Evolutionary conservation across 768 basidiomycete species (phyloP), one percentile per base, ranked within the genome.

Genomic region (Calvatia gigantea): DNA sequence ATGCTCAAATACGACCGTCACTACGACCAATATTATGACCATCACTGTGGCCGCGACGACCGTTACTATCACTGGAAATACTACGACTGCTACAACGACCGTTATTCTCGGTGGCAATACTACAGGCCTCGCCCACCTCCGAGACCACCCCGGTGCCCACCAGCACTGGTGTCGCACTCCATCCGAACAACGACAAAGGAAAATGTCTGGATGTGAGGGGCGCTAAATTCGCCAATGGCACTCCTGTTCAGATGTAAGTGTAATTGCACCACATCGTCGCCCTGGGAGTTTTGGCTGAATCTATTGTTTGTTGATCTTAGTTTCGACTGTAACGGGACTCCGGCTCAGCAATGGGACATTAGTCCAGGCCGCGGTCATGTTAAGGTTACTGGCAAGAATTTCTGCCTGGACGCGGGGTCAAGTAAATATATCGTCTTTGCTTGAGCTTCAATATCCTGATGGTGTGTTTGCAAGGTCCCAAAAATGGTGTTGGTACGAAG

Each of bases 331-430:
- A 65, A 68, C 46, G 62, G 61, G 14, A 62, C 58, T 9, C 46
- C 52, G 11, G 67, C 66, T 7, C 69, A 70, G 23, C 57, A 63
- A 27, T 70, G 69, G 69, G 44, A 60, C 29, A 48, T 68, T 17
- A 48, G 56, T 29, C 56, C 52, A 0, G 65, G 62, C 9, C 25
- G 23, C 6, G 64, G 63, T 21, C 56, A 61, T 14, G 59, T 70
- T 51, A 49, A 50, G 32, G 43, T 70, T 6, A 61, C 63, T 2
- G 61, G 60, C 1, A 66, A 60, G 0, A 60, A 58, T 25, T 69
- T 59, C 57, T 69, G 69, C 33, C 58, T 70, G 46, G 69, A 70
- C 43, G 65, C 66, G 9, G 65, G 66, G 9, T 56, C 61, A 21
- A 45, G 66, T 67, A 42, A 11, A 23, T 42, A 21, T 11, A 21